Evolutionary conservation across 208 protist genomes (phyloP), one percentile per base, ranked within the genome.

Genomic region (Leishmania major): DNA sequence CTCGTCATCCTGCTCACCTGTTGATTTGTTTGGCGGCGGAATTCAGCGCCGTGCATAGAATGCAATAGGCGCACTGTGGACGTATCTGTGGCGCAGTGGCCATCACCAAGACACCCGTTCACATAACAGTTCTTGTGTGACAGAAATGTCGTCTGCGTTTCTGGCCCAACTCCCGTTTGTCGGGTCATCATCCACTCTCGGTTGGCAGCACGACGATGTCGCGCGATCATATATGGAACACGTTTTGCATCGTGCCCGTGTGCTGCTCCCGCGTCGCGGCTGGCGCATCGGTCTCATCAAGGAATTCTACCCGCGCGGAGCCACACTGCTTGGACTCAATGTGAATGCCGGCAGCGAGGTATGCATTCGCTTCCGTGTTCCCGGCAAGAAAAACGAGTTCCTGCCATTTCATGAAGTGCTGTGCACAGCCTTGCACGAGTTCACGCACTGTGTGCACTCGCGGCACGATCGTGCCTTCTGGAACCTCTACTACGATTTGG

Each of bases 391-490:
- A 60, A 81, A 82, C n/a, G 77, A 83, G 19, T 98, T 98, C 83
- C 84, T 97, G 60, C 92, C 94, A 31, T 98, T 97, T 78, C 84
- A 96, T 59, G 89, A 96, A 53, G 92, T 98, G 37, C 45, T 98
- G 1, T 94, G 92, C 80, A 98, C 95, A 2, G 88, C 95, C 22
- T 80, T 98, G 64, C 96, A 98, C 86, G 96, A 98, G 89, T 84
- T 98, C 22, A 92, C 91, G 8, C 96, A 98, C 80, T 96, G 91
- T 77, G 75, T 82, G 40, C 81, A 91, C 78, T 89, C 87, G 0
- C 84, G 79, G 47, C 95, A 98, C 78, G 84, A 96, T 75, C 84
- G 86, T 60, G 60, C 85, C 10, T 98, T 98, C 77, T 96, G 93
- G 92, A 73, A 85, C 57, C 87, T 96, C 13, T 95, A 96, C 81